Evolutionary conservation across 208 protist genomes (phyloP).

Genomic region (Trypanosoma brucei): DNA sequence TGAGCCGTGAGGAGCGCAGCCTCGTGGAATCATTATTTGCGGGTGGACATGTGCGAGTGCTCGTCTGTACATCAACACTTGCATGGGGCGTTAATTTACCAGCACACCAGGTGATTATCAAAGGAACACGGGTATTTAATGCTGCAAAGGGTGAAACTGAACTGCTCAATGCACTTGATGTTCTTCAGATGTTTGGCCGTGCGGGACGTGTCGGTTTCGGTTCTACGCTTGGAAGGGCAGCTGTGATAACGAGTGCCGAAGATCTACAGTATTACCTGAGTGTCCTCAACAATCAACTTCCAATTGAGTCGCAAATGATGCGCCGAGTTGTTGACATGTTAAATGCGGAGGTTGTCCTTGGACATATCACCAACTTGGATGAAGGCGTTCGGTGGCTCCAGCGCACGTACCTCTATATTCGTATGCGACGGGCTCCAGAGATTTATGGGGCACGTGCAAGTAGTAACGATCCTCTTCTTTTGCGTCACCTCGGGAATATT

Average conservation of each 20-base stretch:
- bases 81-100: conserved; percentile 99
- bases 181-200: conserved; percentile 99
- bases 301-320: conserved; percentile 99
- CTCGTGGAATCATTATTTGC: conserved; percentile 98
- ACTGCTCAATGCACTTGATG: conserved; percentile 96
- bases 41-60: conserved; percentile 93
- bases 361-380: conserved; percentile 90
- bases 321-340: conserved; percentile 95
- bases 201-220: conserved; percentile 97
- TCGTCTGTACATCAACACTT: conserved; percentile 99
- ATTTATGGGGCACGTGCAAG: conserved; percentile 92
- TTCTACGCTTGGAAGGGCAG: conserved; percentile 90
- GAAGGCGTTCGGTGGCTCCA: conserved; percentile 98
- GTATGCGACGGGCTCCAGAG: conserved; percentile 94
- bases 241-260: conserved; percentile 95
- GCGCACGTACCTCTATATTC: conserved; percentile 98
- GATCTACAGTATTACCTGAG: conserved; percentile 98
- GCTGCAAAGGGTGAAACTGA: conserved; percentile 94
- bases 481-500: conserved; percentile 90
- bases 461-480: conserved; percentile 77
- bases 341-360: conserved; percentile 98
- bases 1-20: conserved; percentile 92
- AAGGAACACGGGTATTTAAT: conserved; percentile 99
- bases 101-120: conserved; percentile 99
- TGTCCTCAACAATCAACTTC: conserved; percentile 98